Conservation (phyloP, 179 eudicot species). For the Spinacia oleracea region DNA sequence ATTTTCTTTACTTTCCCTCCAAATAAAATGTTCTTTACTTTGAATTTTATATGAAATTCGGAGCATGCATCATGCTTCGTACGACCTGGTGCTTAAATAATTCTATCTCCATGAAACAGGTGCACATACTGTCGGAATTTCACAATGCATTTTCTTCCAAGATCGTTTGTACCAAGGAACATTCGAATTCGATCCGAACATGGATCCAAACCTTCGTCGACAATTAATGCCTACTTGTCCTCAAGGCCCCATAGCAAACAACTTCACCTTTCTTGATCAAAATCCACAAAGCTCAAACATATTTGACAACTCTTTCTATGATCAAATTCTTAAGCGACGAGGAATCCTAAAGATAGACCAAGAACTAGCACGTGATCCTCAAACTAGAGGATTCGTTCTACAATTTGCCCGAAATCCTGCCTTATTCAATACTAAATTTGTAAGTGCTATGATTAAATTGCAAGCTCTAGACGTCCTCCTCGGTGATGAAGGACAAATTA, state of each 20-base stretch:
- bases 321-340: constrained; percentile 30
- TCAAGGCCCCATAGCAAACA: constrained; percentile 19
- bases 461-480: constrained; percentile 26
- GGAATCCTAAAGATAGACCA: constrained; percentile 51
- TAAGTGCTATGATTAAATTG: constrained; percentile 14
- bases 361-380: constrained; percentile 16
- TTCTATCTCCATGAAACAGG: background rate
- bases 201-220: constrained; percentile 28
- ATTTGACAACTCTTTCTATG: constrained; percentile 44
- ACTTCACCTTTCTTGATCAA: constrained; percentile 37
- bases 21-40: no score
- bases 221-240: constrained; percentile 36
- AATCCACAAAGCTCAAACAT: constrained; percentile 25
- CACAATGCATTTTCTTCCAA: constrained; percentile 42
- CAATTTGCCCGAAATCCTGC: constrained; percentile 12
- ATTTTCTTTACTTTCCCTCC: no score
- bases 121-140: constrained; percentile 53
- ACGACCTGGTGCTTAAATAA: no score
- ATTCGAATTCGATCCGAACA: constrained; percentile 35
- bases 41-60: no score
- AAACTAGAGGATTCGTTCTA: constrained; percentile 6
- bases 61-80: no score
- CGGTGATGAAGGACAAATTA: constrained; percentile 15
- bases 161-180: constrained; percentile 43
- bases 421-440: constrained; percentile 14